Evolutionary conservation across 106 monocot species (phyloP).

Genomic region (Allium sativum): DNA sequence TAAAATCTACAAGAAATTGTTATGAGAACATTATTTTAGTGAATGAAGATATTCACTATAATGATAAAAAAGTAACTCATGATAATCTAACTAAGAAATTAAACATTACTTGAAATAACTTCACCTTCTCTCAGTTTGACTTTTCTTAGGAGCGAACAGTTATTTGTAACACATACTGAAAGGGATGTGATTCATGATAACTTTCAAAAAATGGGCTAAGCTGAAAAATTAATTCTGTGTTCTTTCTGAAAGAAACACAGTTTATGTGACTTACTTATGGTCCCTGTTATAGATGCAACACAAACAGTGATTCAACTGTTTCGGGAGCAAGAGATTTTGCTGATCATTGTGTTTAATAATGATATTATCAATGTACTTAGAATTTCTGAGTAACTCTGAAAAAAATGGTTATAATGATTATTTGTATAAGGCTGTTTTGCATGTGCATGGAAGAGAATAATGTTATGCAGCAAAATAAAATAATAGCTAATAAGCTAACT

Average conservation of each 20-base stretch:
- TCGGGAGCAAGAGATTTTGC: constrained; percentile 94
- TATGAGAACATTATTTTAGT: no score
- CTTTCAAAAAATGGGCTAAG: no score
- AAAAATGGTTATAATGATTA: constrained; percentile 1
- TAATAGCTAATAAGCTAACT: constrained; percentile 22
- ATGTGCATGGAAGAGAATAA: neutral
- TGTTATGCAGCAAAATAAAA: neutral
- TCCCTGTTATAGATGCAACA: constrained; percentile 78
- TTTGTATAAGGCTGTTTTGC: neutral
- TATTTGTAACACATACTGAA: no score
- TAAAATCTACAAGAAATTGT: no score
- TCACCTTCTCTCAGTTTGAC: no score
- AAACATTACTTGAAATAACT: no score
- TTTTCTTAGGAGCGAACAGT: no score
- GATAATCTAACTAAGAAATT: no score
- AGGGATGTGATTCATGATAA: no score
- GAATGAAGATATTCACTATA: no score
- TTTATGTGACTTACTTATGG: constrained; percentile 53
- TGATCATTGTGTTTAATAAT: constrained; percentile 78
- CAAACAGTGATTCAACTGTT: constrained; percentile 93
- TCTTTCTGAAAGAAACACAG: neutral
- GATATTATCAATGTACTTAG: constrained; percentile 76
- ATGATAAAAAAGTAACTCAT: no score
- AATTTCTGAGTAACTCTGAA: constrained; percentile 59
- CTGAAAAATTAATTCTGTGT: no score